Conservation (phyloP, 495 filamentous ascomycete genomes). For the Xanthoparmelia taractica region DNA sequence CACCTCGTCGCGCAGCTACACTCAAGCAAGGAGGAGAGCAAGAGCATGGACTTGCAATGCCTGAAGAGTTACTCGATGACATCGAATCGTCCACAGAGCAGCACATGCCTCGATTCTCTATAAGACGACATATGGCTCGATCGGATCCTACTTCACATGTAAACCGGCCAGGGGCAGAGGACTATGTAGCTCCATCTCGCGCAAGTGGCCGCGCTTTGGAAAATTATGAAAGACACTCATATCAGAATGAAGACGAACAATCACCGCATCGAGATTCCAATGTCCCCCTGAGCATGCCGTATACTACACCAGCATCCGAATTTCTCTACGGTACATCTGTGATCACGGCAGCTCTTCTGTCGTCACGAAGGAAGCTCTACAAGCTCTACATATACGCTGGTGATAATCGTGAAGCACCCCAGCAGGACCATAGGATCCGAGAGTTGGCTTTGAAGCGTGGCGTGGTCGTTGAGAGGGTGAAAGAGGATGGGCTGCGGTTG, state of each 20-base stretch:
- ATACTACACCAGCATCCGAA: slow-evolving; percentile 78
- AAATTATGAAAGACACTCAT: not conserved
- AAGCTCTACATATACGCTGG: slow-evolving; percentile 70
- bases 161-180: not conserved
- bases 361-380: slow-evolving; percentile 63
- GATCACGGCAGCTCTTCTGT: slow-evolving; percentile 72
- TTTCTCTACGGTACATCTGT: slow-evolving; percentile 81
- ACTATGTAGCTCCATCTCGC: not conserved
- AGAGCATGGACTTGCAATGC: not conserved
- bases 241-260: not conserved
- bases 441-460: slow-evolving; percentile 51
- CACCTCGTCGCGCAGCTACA: not conserved
- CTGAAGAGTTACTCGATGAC: not conserved
- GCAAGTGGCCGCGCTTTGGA: not conserved
- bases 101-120: slow-evolving; percentile 1
- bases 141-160: not conserved
- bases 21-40: not conserved
- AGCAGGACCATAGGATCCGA: slow-evolving; percentile 41
- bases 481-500: slow-evolving; percentile 49
- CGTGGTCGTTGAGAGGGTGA: slow-evolving; percentile 46
- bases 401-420: slow-evolving; percentile 37
- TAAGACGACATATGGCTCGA: not conserved
- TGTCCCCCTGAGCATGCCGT: slow-evolving; percentile 53
- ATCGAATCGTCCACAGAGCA: not conserved
- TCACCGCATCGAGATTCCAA: not conserved